Base-by-base conservation (phyloP, 805 yeast genomes). In the Candida nonsorbophila region DNA sequence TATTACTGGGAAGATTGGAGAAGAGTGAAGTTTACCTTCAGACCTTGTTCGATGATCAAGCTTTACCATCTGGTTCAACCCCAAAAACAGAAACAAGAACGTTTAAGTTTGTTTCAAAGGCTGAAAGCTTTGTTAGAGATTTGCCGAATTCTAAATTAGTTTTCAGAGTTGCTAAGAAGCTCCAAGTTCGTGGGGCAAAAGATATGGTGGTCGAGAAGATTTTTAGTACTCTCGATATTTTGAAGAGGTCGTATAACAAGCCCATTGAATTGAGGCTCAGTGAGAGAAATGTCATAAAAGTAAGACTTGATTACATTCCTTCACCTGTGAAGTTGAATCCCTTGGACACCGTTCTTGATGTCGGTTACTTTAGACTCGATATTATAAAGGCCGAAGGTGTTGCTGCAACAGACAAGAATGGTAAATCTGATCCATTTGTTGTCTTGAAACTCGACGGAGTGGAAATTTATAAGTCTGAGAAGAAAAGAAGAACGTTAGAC, bases 381-480 rank as follows among this genome's bases (percentile, higher is more conserved):
- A 57, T 84, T 30, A 44, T 78, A 21, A 65, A 73, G 27, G 92
- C 77, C 17, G 63, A 63, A 15, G 55, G 63, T 28, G 57, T 84
- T 35, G 47, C 53, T 27, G 55, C 86, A 6, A 81, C 75, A 26
- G 92, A 84, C 51, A 58, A 73, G 30, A 79, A 79, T 44, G 92
- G 92, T 32, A 78, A 77, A 45, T 79, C 90, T 3, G 94, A 84
- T 60, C 94, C 94, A 32, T 74, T 63, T 44, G 68, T 68, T 25
- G 55, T 55, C 14, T 51, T 83, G n/a, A 58, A 49, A 26, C 49
- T 79, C 11, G 78, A 80, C 47, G 79, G 74, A 6, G 46, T 61
- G 23, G 65, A 71, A 40, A 53, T 76, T 4, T 72, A 52, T 58
- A 81, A 66, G 54, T 77, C 84, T 7, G 76, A 70, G 33, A 71